Evolutionary conservation across 768 basidiomycete species (phyloP), one percentile per base, ranked within the genome.

Genomic region (Hypholoma fasciculare): DNA sequence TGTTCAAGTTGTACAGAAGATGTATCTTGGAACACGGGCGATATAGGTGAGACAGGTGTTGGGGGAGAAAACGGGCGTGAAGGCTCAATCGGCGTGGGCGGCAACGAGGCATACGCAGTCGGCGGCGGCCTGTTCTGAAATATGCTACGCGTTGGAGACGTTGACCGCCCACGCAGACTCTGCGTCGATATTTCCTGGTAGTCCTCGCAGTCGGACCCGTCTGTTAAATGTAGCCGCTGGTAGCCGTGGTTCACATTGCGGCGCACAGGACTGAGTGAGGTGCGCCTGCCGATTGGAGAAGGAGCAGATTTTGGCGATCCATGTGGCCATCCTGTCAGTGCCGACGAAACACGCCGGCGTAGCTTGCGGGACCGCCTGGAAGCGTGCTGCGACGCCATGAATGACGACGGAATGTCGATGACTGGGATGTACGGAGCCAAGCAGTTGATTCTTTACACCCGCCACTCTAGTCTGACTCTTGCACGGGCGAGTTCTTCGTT

Each of bases 81-180:
- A 23, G 80, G 73, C 17, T 80, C 74, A 50, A 88, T 85, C 12
- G 90, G 90, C 8, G 89, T 88, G 0, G 89, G 82, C 4, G 90
- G 90, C 42, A 92, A 78, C 0, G 90, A 92, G 5, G 88, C 80
- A 64, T 92, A 92, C 0, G 84, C 78, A 23, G 85, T 72, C 12
- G 82, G 82, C 49, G 72, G 69, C 7, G 69, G 60, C 37, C 71
- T 65, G 39, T 61, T 43, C 48, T 63, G 64, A 61, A 72, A 71
- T 30, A 71, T 60, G 39, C 59, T 46, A 30, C 64, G 56, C 1
- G 58, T 59, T 40, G 69, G 68, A 30, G 70, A 69, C n/a, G 56
- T 62, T 27, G 71, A 71, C 37, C 68, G 62, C 27, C 66, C 62
- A 23, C 66, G 66, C n/a, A 62, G 53, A 55, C 63, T 52, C 52